A percentile compares a stretch with the other conserved stretches of the same genome.
Evolutionary conservation across 495 filamentous ascomycete species (phyloP).

Genomic region (Penicillium silybi): DNA sequence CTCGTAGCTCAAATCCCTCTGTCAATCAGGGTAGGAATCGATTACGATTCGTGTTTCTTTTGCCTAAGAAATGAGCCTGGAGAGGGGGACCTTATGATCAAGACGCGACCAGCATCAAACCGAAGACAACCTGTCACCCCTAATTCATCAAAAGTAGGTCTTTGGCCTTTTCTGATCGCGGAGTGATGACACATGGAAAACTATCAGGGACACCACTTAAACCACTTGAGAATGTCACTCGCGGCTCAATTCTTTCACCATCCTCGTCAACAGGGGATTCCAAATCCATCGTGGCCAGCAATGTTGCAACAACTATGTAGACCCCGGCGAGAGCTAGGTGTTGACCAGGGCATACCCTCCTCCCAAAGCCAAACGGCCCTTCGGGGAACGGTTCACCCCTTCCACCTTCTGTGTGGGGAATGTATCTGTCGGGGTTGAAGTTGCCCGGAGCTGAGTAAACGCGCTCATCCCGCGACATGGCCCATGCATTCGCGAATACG

Average conservation of each 20-base stretch:
- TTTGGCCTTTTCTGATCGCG: background rate
- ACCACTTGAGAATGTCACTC: conserved; percentile 14
- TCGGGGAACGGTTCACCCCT: conserved; percentile 45
- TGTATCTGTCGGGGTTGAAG: conserved; percentile 44
- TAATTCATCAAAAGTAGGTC: background rate
- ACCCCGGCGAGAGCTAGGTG: conserved; percentile 16
- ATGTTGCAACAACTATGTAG: conserved; percentile 16
- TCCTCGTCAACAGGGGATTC: conserved; percentile 13
- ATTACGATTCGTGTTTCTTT: too few species aligned
- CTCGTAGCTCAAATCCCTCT: too few species aligned
- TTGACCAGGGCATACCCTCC: conserved; percentile 21
- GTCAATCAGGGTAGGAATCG: too few species aligned
- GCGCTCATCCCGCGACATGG: conserved; percentile 38
- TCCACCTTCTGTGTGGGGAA: conserved; percentile 39
- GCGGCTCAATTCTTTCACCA: conserved; percentile 5
- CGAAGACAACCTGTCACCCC: too few species aligned
- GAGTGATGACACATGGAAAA: conserved; percentile 11
- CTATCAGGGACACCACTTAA: conserved; percentile 20
- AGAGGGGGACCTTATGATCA: too few species aligned
- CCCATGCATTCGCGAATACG: conserved; percentile 41
- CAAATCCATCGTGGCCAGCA: conserved; percentile 16
- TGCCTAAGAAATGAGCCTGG: too few species aligned
- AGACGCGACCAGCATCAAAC: too few species aligned
- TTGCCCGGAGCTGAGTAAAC: conserved; percentile 33
- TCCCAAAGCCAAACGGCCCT: conserved; percentile 52